Base-by-base conservation (phyloP, 768 basidiomycete genomes). In the Panus rudis region DNA sequence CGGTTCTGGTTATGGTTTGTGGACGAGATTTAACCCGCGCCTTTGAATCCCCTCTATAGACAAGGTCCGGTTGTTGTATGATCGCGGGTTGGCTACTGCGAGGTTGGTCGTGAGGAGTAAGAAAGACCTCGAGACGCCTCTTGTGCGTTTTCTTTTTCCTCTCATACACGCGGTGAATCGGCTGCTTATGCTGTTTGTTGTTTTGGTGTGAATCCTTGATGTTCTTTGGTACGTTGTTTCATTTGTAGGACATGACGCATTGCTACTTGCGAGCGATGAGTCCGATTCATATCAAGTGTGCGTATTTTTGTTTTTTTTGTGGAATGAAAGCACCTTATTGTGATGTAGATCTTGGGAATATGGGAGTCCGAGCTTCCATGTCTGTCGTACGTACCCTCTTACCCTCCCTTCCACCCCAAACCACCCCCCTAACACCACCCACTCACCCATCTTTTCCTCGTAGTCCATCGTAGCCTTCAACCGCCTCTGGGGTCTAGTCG, bases 211-310 rank as follows among this genome's bases (percentile, higher is more conserved):
- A 14, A 34, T 32, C 12, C 19, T 34, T 39, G 33, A 21, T 17
- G 13, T 14, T 37, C 19, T 8, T 6, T 17, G n/a, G n/a, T 20
- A 32, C 6, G 2, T 24, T 30, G 12, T 38, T 17, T 46, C 22
- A 30, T 23, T 6, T 17, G 3, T 37, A 84, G 74, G 78, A 90
- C 54, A 87, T 90, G 84, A 88, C 87, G 0, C 83, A 90, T 60
- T 84, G 79, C 43, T 86, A 83, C 51, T 65, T 90, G 7, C 76
- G 87, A n/a, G 85, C 86, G 0, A 89, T 92, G 86, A 84, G 81
- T 50, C 88, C 87, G 4, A 87, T 92, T 37, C 87, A 90, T 55
- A 63, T 87, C 47, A 79, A 87, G 63, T 90, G 81, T 82, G 48
- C 23, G 75, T 60, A 6, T 24, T 22, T 39, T 28, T 27, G 31